Conservation (phyloP, 176 grass and related monocot genomes). For the Panicum miliaceum region DNA sequence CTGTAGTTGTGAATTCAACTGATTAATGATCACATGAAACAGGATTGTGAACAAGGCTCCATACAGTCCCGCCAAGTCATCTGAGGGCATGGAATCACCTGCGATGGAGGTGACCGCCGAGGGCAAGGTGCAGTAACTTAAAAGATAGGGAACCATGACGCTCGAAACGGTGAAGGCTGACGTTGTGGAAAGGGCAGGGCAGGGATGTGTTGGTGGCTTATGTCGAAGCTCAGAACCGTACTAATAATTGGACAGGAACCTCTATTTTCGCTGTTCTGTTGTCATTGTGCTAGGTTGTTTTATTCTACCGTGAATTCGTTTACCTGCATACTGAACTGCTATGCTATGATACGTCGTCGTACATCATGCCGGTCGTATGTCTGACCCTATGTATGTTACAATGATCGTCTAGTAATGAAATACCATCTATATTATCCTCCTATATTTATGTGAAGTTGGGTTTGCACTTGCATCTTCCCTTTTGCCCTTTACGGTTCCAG, state of each 20-base stretch:
- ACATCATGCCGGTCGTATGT: constrained; percentile 37
- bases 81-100: constrained; percentile 56
- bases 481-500: too few relatives aligned
- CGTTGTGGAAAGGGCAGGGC: background rate
- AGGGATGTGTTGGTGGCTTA: constrained; percentile 22
- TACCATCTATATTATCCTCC: background rate
- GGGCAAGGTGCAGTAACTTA: constrained; percentile 54
- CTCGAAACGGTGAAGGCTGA: constrained; percentile 38
- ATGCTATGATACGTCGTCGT: constrained; percentile 32
- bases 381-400: constrained; percentile 33
- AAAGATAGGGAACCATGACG: constrained; percentile 14
- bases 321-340: constrained; percentile 7
- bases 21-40: constrained; percentile 30
- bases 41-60: constrained; percentile 90
- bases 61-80: constrained; percentile 59
- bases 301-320: constrained; percentile 38
- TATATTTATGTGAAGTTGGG: background rate
- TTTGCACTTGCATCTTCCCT: background rate
- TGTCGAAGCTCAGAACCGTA: constrained; percentile 25
- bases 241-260: constrained; percentile 51
- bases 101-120: constrained; percentile 40
- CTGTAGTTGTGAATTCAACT: background rate
- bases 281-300: constrained; percentile 42
- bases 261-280: constrained; percentile 29
- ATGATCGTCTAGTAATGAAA: constrained; percentile 41